Percentiles rank a stretch among this genome's conserved stretches.
phyloP scores from a whole-genome alignment of 2,329 filamentous ascomycete species.

The Pestalotiopsis sp. region DNA sequence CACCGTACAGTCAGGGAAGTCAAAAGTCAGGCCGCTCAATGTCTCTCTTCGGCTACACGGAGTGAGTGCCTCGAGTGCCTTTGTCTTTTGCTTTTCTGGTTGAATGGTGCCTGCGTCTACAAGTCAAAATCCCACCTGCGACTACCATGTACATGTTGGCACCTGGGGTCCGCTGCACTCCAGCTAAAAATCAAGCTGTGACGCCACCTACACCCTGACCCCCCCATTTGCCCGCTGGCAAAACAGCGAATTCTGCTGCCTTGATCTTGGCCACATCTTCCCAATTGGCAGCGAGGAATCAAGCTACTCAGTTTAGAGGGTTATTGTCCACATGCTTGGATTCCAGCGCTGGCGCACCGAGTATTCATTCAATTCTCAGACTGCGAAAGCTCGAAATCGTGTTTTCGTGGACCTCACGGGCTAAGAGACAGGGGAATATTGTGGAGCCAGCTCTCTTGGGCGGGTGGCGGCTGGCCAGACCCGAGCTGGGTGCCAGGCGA shows the following conservation, averaged over 20 bases:
- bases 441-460: neutral
- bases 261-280: no score
- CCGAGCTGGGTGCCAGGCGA: neutral
- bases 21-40: neutral
- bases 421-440: neutral
- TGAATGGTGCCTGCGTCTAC: slow-evolving; percentile 12
- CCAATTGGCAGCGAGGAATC: no score
- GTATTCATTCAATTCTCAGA: neutral
- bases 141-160: no score
- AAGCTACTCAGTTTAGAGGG: no score
- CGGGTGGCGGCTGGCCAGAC: neutral
- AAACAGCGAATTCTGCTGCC: neutral
- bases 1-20: neutral
- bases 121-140: neutral
- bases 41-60: neutral
- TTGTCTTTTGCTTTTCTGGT: neutral
- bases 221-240: neutral
- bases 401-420: neutral
- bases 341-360: no score
- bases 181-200: neutral
- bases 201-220: neutral
- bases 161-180: neutral
- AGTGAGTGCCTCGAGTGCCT: neutral
- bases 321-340: no score
- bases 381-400: neutral